Evolutionary conservation across 768 basidiomycete genomes (phyloP).

Genomic region (Hericium rajendrae): DNA sequence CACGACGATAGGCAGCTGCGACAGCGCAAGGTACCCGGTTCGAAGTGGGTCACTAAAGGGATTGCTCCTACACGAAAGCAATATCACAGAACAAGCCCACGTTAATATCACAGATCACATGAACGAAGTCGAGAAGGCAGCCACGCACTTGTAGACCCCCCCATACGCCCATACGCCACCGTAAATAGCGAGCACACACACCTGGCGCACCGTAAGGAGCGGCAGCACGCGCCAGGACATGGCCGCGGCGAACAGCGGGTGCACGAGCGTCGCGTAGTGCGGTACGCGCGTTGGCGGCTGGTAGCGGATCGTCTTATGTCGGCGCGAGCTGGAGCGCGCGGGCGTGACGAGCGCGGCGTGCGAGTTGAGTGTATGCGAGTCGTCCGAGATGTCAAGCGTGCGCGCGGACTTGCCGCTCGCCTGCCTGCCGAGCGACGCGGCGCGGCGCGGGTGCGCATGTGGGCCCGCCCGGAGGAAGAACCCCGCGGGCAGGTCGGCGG

Average conservation of each 20-base stretch:
- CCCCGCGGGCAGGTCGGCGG: conserved; percentile 4
- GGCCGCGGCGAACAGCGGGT: conserved; percentile 21
- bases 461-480: conserved; percentile 1
- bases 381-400: conserved; percentile 1
- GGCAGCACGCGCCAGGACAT: conserved; percentile 25
- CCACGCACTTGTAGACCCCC: conserved; percentile 21
- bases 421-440: not conserved
- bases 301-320: not conserved
- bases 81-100: not conserved
- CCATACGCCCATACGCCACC: conserved; percentile 25
- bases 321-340: not conserved
- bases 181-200: conserved; percentile 28
- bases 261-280: conserved; percentile 26
- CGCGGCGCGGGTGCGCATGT: not conserved
- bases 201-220: conserved; percentile 29
- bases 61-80: conserved; percentile 4
- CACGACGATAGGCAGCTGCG: conserved; percentile 37
- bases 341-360: not conserved
- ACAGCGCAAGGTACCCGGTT: conserved; percentile 28
- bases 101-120: not conserved
- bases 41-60: conserved; percentile 27
- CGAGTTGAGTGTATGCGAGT: not conserved
- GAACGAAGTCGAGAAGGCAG: not conserved
- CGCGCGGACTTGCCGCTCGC: not conserved
- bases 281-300: conserved; percentile 26